Percentiles rank a stretch among this genome's conserved stretches.
These are phyloP conservation scores for Verbena officinalis DNA, from an alignment of 257 asterid genomes.

Conservation along the genomic window DNA sequence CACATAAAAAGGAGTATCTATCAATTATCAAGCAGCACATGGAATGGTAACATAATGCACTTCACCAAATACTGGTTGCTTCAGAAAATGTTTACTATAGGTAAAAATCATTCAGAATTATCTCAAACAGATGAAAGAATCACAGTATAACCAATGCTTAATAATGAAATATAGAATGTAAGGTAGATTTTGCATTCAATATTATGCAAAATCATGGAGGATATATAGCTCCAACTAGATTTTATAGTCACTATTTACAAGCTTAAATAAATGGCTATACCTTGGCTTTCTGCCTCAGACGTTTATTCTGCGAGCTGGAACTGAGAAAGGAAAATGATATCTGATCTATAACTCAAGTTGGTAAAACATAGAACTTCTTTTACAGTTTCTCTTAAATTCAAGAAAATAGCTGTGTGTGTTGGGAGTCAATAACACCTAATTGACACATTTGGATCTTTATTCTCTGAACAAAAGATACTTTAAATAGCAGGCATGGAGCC, in stretches of 20 bases:
- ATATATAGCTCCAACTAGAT: neutral
- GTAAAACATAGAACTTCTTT: neutral
- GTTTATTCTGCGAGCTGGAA: neutral
- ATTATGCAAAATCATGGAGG: neutral
- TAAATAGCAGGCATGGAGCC: constrained; percentile 59
- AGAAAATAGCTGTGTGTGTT: neutral
- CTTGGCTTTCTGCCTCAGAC: neutral
- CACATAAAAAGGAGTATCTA: neutral
- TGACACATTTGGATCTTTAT: constrained; percentile 1
- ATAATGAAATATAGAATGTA: neutral
- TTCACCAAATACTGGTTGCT: neutral
- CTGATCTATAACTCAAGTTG: neutral
- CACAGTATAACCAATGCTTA: no score
- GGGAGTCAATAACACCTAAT: neutral
- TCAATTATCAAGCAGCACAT: constrained; percentile 11
- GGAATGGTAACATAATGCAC: neutral
- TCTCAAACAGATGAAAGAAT: neutral
- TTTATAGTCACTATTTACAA: neutral
- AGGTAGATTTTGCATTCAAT: neutral
- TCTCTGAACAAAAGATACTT: constrained; percentile 11
- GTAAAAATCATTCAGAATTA: no score
- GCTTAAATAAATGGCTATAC: neutral
- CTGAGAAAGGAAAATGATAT: neutral
- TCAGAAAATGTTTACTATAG: neutral
- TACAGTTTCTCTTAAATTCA: constrained; percentile 1